A percentile compares a stretch with the other conserved stretches of the same genome.
phyloP scores from a whole-genome alignment of 78 protist species.

The Parvularia atlantis region DNA sequence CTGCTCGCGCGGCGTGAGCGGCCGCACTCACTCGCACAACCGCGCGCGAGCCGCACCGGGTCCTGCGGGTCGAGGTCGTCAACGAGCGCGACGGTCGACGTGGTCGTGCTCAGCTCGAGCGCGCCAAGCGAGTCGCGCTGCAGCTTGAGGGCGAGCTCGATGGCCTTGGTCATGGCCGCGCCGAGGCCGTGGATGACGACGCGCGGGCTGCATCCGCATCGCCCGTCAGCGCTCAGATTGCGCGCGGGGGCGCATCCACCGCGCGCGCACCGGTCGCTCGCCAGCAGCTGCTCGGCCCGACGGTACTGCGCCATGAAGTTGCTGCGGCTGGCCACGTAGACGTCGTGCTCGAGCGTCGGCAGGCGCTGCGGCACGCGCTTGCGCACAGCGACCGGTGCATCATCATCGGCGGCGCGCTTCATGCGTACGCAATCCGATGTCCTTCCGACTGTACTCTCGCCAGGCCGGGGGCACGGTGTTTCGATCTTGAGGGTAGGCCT shows the following conservation, averaged over 20 bases:
- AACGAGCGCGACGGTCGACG: conserved; percentile 1
- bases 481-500: no score
- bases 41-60: neutral
- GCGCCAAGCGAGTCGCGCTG: neutral
- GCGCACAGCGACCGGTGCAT: neutral
- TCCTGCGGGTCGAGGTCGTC: neutral
- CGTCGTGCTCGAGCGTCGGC: neutral
- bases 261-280: neutral
- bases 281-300: neutral
- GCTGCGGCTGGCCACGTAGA: neutral
- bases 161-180: neutral
- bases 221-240: neutral
- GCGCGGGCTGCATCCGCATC: neutral
- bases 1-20: neutral
- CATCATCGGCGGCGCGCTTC: no score
- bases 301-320: neutral
- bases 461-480: no score
- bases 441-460: no score
- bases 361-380: neutral
- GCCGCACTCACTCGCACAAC: neutral
- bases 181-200: conserved; percentile 9
- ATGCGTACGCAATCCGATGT: no score
- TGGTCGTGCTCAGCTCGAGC: neutral
- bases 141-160: neutral
- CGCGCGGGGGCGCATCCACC: neutral